Conservation (phyloP, 1,284 basidiomycete genomes). For the Ganoderma leucocontextum region DNA sequence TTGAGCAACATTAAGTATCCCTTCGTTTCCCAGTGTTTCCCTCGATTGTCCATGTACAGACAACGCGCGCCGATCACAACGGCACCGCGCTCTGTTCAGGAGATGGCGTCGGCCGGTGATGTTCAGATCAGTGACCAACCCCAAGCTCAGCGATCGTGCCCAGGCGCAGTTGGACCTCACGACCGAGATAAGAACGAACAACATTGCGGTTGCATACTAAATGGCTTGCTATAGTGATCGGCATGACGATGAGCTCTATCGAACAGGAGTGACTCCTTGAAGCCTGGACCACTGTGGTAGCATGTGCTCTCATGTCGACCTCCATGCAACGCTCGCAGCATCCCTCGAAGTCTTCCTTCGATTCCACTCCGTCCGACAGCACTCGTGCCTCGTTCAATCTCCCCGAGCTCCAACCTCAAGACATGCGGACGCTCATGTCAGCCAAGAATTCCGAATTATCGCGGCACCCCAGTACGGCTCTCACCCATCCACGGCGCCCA, state of each 20-base stretch:
- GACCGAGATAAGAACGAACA: background rate
- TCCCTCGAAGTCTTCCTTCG: background rate
- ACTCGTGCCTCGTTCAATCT: background rate
- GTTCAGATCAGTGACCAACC: background rate
- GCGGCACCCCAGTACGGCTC: background rate
- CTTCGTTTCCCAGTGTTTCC: background rate
- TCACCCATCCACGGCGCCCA: background rate
- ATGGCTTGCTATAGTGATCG: conserved; percentile 2
- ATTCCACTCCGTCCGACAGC: background rate
- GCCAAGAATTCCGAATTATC: background rate
- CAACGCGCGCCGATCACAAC: background rate
- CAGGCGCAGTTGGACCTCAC: background rate
- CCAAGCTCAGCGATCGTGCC: background rate
- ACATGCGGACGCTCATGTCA: background rate
- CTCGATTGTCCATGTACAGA: background rate
- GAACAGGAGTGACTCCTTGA: background rate
- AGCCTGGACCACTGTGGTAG: background rate
- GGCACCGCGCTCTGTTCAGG: background rate
- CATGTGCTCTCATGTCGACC: background rate
- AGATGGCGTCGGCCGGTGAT: background rate
- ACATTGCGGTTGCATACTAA: background rate
- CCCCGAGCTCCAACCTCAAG: background rate
- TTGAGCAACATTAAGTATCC: background rate
- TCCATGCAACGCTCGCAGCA: background rate
- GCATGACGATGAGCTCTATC: conserved; percentile 4